A percentile compares a stretch with the other conserved stretches of the same genome.
Conservation (phyloP, 768 basidiomycete genomes). For the Mycena galopus region DNA sequence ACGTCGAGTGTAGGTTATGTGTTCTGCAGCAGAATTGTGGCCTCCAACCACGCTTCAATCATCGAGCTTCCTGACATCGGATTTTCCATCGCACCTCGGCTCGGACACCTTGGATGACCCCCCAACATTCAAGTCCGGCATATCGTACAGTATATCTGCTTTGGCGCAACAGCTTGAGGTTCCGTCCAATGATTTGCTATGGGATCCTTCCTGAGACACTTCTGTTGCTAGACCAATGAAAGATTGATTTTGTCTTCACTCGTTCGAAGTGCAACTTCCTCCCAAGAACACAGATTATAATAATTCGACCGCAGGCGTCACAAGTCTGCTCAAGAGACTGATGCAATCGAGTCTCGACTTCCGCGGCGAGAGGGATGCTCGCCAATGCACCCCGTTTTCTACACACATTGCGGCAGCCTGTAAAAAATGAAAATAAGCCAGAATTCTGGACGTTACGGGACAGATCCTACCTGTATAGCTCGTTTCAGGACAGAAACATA, state of each 20-base stretch:
- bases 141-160: slow-evolving; percentile 68
- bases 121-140: slow-evolving; percentile 79
- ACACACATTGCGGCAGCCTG: slow-evolving; percentile 77
- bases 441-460: background rate
- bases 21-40: background rate
- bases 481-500: slow-evolving; percentile 60
- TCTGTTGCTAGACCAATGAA: too few species aligned
- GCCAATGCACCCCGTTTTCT: slow-evolving; percentile 70
- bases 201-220: slow-evolving; percentile 71
- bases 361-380: slow-evolving; percentile 57
- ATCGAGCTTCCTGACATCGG: slow-evolving; percentile 74
- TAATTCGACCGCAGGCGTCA: background rate
- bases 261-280: too few species aligned
- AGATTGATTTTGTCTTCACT: too few species aligned
- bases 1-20: slow-evolving; percentile 64
- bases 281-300: background rate
- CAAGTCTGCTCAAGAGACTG: background rate
- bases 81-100: slow-evolving; percentile 74
- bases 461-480: slow-evolving; percentile 32
- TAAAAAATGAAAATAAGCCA: slow-evolving; percentile 3
- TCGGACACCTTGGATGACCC: slow-evolving; percentile 76
- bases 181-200: slow-evolving; percentile 73
- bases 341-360: slow-evolving; percentile 33
- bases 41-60: slow-evolving; percentile 52
- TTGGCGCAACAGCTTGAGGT: slow-evolving; percentile 74